These are phyloP conservation scores for Pochonia chlamydosporia DNA, from an alignment of 2,329 filamentous ascomycete genomes.

Conservation along the genomic window DNA sequence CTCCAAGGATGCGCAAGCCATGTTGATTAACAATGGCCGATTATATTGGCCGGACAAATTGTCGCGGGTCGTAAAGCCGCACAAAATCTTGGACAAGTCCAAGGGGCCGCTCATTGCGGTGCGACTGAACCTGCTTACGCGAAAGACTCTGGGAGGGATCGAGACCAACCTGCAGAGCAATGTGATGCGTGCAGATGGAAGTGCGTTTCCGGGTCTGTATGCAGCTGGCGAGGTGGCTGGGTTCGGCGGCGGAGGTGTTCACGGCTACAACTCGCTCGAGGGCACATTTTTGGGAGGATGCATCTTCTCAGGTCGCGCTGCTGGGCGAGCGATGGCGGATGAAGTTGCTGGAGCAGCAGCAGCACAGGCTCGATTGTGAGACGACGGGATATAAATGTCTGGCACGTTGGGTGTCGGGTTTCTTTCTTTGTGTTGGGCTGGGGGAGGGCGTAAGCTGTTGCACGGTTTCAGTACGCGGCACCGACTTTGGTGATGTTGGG, in stretches of 20 bases:
- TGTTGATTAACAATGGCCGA: conserved; percentile 54
- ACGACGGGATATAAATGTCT: background rate
- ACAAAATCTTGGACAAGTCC: conserved; percentile 46
- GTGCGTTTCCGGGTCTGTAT: conserved; percentile 47
- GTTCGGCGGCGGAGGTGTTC: conserved; percentile 57
- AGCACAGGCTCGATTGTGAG: background rate
- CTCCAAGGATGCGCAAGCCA: conserved; percentile 56
- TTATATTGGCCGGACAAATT: conserved; percentile 49
- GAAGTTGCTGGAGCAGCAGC: conserved; percentile 24
- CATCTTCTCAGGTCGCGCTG: conserved; percentile 55
- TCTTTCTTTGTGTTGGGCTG: too few species aligned
- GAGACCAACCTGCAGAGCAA: conserved; percentile 54
- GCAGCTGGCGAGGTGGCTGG: conserved; percentile 56
- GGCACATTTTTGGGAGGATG: conserved; percentile 58
- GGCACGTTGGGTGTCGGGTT: too few species aligned
- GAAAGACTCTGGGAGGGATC: conserved; percentile 55
- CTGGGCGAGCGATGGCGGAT: conserved; percentile 48
- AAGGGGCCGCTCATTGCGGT: conserved; percentile 56
- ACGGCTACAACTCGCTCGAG: conserved; percentile 57
- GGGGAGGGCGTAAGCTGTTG: too few species aligned
- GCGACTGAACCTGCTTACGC: conserved; percentile 53
- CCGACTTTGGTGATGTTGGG: too few species aligned
- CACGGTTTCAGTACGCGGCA: too few species aligned
- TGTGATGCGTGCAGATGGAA: conserved; percentile 45
- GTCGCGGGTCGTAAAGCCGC: conserved; percentile 46